Evolutionary conservation across 2,329 filamentous ascomycete genomes (phyloP).

Genomic region (Claviceps pazoutovae): DNA sequence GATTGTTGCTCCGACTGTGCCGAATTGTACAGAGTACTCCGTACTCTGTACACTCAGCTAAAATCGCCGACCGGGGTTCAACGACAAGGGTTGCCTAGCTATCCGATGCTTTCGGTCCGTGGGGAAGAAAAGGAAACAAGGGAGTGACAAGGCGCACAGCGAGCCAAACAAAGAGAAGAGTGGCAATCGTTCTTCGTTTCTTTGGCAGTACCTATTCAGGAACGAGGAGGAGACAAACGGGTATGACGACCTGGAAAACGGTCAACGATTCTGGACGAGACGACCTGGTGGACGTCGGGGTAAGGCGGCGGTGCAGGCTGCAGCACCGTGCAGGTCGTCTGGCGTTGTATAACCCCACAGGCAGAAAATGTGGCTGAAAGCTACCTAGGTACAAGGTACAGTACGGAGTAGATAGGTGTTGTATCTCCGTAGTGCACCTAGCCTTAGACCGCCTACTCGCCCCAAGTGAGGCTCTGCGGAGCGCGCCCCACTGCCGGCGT

Average conservation of each 20-base stretch:
- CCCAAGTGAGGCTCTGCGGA: too few species aligned
- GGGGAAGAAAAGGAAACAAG: neutral
- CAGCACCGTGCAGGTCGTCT: neutral
- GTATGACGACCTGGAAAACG: neutral
- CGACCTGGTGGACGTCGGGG: neutral
- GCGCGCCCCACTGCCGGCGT: too few species aligned
- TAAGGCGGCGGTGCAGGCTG: neutral
- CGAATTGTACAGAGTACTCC: neutral
- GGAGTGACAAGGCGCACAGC: slow-evolving; percentile 2
- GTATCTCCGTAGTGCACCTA: too few species aligned
- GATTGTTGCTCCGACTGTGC: neutral
- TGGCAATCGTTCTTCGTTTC: neutral
- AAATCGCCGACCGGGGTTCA: neutral
- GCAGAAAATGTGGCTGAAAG: neutral
- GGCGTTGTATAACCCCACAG: neutral
- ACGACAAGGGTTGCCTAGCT: neutral
- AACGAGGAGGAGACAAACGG: neutral
- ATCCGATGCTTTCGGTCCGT: neutral
- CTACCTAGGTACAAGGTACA: neutral
- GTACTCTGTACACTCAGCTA: neutral
- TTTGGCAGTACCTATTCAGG: too few species aligned
- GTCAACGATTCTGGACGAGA: neutral
- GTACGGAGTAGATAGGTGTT: too few species aligned
- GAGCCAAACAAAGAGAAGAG: neutral
- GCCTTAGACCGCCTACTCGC: too few species aligned